A percentile compares a stretch with the other conserved stretches of the same genome.
Conservation (phyloP, 2,329 filamentous ascomycete genomes). For the Cytospora paraplurivora region DNA sequence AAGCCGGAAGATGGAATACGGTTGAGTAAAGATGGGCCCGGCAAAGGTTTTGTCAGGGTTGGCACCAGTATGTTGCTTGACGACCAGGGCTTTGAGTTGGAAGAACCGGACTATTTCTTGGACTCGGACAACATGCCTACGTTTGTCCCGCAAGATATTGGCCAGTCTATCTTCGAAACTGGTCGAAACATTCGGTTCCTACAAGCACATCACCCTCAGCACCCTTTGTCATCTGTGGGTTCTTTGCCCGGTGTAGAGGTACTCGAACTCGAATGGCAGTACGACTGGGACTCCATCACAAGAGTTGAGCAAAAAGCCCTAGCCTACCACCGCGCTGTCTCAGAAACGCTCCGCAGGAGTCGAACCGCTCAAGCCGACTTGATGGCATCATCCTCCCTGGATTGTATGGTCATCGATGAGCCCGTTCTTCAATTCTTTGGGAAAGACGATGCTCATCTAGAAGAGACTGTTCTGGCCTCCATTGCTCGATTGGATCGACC, state of each 20-base stretch:
- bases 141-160: slow-evolving; percentile 72
- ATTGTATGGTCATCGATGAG: slow-evolving; percentile 1
- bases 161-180: slow-evolving; percentile 73
- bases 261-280: slow-evolving; percentile 67
- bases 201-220: slow-evolving; percentile 67
- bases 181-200: slow-evolving; percentile 76
- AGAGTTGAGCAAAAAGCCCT: slow-evolving; percentile 62
- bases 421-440: slow-evolving; percentile 51
- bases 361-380: not conserved
- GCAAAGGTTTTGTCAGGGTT: slow-evolving; percentile 63
- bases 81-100: slow-evolving; percentile 59
- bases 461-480: slow-evolving; percentile 51
- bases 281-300: slow-evolving; percentile 70
- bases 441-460: slow-evolving; percentile 48
- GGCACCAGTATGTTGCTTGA: slow-evolving; percentile 58
- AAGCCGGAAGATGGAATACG: slow-evolving; percentile 58
- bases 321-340: slow-evolving; percentile 51
- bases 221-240: slow-evolving; percentile 60
- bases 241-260: slow-evolving; percentile 50
- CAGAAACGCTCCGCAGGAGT: slow-evolving; percentile 36
- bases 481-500: slow-evolving; percentile 50
- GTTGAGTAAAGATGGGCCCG: slow-evolving; percentile 51
- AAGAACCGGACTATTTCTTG: slow-evolving; percentile 63
- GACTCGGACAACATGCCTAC: slow-evolving; percentile 67
- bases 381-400: not conserved